Conservation (phyloP, 2,329 filamentous ascomycete genomes). For the Colletotrichum coccodes region DNA sequence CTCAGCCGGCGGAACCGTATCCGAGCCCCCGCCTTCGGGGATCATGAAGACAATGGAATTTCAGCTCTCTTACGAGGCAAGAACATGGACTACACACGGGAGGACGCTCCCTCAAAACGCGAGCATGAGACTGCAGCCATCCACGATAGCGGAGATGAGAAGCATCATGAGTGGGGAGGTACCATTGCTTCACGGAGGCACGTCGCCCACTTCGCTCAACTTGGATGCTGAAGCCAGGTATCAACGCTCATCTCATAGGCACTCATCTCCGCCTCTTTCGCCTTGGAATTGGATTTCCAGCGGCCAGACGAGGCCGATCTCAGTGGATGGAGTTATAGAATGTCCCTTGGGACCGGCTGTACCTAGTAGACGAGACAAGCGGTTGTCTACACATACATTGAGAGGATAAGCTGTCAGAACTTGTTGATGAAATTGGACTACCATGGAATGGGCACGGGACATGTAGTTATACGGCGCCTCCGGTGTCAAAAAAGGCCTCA, state of each 20-base stretch:
- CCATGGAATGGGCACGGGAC: no score
- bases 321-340: not conserved
- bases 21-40: slow-evolving; percentile 5
- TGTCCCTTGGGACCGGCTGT: not conserved
- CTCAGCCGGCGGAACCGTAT: not conserved
- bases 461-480: no score
- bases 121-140: not conserved
- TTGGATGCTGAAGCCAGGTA: not conserved
- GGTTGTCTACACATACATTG: no score
- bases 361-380: not conserved
- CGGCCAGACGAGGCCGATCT: not conserved
- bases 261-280: not conserved
- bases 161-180: not conserved
- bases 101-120: not conserved
- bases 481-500: no score
- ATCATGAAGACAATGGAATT: slow-evolving; percentile 32
- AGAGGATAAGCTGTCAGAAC: no score
- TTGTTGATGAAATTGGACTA: no score
- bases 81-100: not conserved
- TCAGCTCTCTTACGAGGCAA: slow-evolving; percentile 17
- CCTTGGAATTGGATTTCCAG: not conserved
- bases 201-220: not conserved
- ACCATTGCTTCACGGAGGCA: not conserved
- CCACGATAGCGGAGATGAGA: slow-evolving; percentile 4
- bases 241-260: not conserved